phyloP scores from a whole-genome alignment of 169 alveolate species.

The Plasmodium cynomolgi region DNA sequence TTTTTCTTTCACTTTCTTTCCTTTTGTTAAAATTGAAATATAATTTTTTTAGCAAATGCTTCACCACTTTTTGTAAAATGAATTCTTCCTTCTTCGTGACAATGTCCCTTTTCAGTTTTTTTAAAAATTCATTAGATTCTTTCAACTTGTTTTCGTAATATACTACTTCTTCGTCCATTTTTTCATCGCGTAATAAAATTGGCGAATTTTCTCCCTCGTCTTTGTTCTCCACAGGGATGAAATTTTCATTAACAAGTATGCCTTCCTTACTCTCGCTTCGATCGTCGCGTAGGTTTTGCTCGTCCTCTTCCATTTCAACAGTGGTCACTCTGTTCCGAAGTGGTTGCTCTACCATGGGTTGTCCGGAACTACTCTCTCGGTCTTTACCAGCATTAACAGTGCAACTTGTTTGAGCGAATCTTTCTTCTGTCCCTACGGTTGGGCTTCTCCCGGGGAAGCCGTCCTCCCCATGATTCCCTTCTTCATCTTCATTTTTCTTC shows the following conservation, averaged over 20 bases:
- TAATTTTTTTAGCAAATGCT: constrained; percentile 14
- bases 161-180: constrained; percentile 43
- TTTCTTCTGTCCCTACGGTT: background rate
- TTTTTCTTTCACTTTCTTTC: constrained; percentile 52
- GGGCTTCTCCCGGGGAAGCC: background rate
- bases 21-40: constrained; percentile 40
- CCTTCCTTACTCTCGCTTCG: background rate
- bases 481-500: constrained; percentile 34
- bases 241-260: background rate
- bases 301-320: background rate
- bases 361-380: background rate
- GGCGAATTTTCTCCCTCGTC: background rate
- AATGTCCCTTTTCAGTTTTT: constrained; percentile 13
- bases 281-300: background rate
- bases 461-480: background rate
- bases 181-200: background rate
- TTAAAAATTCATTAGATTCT: constrained; percentile 18
- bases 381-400: background rate
- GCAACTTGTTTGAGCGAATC: background rate
- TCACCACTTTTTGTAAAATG: constrained; percentile 33
- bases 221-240: background rate
- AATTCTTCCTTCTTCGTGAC: constrained; percentile 6
- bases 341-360: background rate
- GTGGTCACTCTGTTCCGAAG: background rate
- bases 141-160: constrained; percentile 45